Base-by-base conservation (phyloP, 2,329 filamentous ascomycete genomes). In the Berkeleyomyces rouxiae region DNA sequence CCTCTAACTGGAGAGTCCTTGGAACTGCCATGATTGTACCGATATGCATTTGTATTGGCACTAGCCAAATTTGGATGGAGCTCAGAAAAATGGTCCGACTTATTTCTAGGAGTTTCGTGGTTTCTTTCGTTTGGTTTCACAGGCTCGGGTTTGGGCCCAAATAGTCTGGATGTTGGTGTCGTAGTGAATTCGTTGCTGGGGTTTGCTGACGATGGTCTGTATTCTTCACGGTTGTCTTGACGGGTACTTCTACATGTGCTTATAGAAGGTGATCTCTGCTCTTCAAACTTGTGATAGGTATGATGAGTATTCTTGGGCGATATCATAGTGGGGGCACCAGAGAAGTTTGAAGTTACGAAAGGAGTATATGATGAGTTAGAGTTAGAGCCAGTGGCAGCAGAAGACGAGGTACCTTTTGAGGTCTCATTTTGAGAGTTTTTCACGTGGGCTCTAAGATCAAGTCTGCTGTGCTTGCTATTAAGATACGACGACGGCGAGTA, bases 61-160 rank as follows among this genome's bases (percentile, higher is more conserved):
- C 49, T 36, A 4, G 31, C n/a, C 5, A 39, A 43, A 40, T 62
- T 33, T n/a, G 42, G 39, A 9, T 58, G 61, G 36, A 62, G 44
- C 31, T 65, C 63, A 3, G 61, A 57, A 16, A 43, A 47, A 39
- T 58, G 47, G 47, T 65, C 61, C 5, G 31, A 11, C 11, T 55
- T 59, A 40, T 65, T 59, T 57, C 55, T 65, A n/a, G 61, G 42
- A 16, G 39, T 6, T 4, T 62, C 61, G 23, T 51, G 58, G 31
- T 33, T 31, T 16, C 63, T 40, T 1, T 65, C 63, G 44, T 47
- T 57, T 33, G 61, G 40, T 4, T 58, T 57, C 13, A 43, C 44
- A 7, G 63, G 63, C 51, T 65, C 63, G 5, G 63, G 63, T 58
- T 65, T 65, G 7, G 63, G 63, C 13, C 63, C 63, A 51, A 65